Evolutionary conservation across 2,329 filamentous ascomycete genomes (phyloP), one percentile per base, ranked within the genome.

Genomic region (Orbilia quercus): DNA sequence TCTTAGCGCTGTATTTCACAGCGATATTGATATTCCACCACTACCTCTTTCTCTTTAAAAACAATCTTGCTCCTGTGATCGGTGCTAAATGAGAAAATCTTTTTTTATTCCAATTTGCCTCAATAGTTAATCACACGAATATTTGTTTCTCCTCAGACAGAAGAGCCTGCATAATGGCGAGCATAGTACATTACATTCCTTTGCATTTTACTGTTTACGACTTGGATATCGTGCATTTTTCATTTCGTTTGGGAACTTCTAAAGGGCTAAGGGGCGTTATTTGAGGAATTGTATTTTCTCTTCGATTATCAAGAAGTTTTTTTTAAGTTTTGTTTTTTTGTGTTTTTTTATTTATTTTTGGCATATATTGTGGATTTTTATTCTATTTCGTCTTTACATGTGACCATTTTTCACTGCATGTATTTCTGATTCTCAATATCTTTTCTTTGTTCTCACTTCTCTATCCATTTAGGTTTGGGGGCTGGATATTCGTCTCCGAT

Each of bases 201-300:
- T 23, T 12, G 3, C 14, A 44, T 28, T 50, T 47, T n/a, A n/a
- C n/a, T n/a, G n/a, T n/a, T 44, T 4, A 72, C n/a, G 36, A 63
- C n/a, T 66, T 65, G 40, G 23, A 62, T 62, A 50, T 42, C 28
- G 51, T 23, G 16, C 38, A 20, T 51, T 44, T 65, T 40, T 28
- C 42, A 31, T 51, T 47, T 47, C 23, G 20, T 23, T 47, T 60
- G 31, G 69, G 69, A 47, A 20, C 62, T 74, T 48, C 44, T 75
- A 75, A 51, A 60, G 38, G 64, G 48, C 45, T 20, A 53, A 57
- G 69, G 58, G 59, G 66, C 75, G 76, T 60, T 47, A 66, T 66
- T 55, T 53, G 62, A 40, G 34, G 62, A 44, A 60, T 54, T 53
- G 25, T 59, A 66, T 66, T 25, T 38, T 66, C 42, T 69, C 48